Evolutionary conservation across 768 basidiomycete genomes (phyloP), one percentile per base, ranked within the genome.

Genomic region (Rhodosporidiobolus odoratus): DNA sequence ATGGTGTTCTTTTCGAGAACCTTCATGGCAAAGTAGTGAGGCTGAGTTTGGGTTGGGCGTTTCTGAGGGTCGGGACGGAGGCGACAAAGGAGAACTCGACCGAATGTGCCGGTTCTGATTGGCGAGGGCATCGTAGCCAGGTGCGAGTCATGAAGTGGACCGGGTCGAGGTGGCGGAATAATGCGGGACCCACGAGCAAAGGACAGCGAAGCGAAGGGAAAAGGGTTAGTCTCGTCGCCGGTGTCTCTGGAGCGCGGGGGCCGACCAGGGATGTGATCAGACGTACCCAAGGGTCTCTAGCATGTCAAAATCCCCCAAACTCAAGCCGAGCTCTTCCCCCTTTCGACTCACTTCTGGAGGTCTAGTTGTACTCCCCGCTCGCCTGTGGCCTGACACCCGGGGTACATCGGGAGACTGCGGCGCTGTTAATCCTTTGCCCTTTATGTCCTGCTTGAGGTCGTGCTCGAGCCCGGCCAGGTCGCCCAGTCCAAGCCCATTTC

Each of bases 81-180:
- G 65, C 91, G 88, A 47, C 96, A 94, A 4, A 98, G 85, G 47
- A 97, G 83, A 23, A 99, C 96, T 66, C 90, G 86, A 58, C 87
- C 96, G 80, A 99, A 99, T 0, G 96, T 99, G 4, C 96, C 96
- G 1, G 95, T 95, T 35, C 95, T 91, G 62, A 38, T 8, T 50
- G 12, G 48, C 12, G 12, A 50, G 48, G 21, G 9, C 16, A 12
- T 7, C 1, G 48, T 16, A 19, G 48, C 3, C 23, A 15, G n/a
- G 35, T 10, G 34, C 23, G 15, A 59, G 38, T 5, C 12, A 12
- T 23, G 58, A 13, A 35, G 32, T 15, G 30, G 43, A 10, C 30
- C 40, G 8, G 4, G 17, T 6, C n/a, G n/a, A n/a, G n/a, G n/a
- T n/a, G n/a, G n/a, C n/a, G n/a, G n/a, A n/a, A n/a, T n/a, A n/a